Evolutionary conservation across 2,329 filamentous ascomycete species (phyloP), one percentile per base, ranked within the genome.

Genomic region (Sarocladiaceae sp.): DNA sequence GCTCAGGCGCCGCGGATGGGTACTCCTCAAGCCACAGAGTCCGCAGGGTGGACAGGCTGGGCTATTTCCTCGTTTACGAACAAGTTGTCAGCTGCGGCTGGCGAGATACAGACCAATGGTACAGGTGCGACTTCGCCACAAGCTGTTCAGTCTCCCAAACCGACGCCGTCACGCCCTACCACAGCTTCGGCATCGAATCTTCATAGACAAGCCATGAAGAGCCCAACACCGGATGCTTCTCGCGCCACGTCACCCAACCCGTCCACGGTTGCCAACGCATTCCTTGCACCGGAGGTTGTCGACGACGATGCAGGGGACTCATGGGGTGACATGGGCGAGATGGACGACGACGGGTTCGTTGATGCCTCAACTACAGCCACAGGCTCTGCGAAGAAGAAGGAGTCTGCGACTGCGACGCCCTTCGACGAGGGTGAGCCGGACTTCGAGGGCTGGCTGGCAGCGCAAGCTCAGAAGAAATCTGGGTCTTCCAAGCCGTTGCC

Each of bases 41-140:
- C 59, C n/a, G 56, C 61, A 4, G 50, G 67, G 17, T 97, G 94
- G 94, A 84, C 94, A 1, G 94, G 94, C 12, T 99, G 94, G 94
- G 94, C 94, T 1, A 97, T 99, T 52, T 97, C 94, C 0, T 97
- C 91, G 1, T 99, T 99, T 65, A 97, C 94, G 2, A 97, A 97
- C 70, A 97, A 96, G 62, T 68, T 97, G 12, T 86, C 90, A 2
- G 72, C 88, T 0, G 91, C 90, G 0, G 87, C 87, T 8, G 94
- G 94, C 17, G 88, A 97, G 53, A 99, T 99, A 57, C 79, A 93
- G 63, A 72, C 77, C 17, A 77, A 77, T 55, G 72, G 71, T 31
- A 66, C 70, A 2, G 62, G 73, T 3, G 62, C 70, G 0, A 63
- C 72, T 12, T 69, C 77, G 18, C 69, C 70, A 13, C 72, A 73